phyloP scores from a whole-genome alignment of 2,329 filamentous ascomycete genomes.

The Huntiella moniliformis region DNA sequence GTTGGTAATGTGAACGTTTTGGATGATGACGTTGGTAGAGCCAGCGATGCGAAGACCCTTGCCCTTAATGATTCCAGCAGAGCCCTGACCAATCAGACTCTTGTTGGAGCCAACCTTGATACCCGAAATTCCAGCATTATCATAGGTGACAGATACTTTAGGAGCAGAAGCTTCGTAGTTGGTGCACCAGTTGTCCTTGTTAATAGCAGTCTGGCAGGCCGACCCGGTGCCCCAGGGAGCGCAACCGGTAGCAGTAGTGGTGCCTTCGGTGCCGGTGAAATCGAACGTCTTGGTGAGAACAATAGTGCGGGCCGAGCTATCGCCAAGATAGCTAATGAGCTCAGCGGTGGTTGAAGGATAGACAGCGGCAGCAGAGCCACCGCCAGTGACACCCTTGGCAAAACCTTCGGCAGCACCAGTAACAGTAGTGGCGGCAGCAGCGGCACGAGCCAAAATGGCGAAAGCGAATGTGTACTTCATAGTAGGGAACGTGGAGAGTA shows the following conservation, averaged over 20 bases:
- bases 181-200: slow-evolving; percentile 38
- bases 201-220: slow-evolving; percentile 39
- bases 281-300: slow-evolving; percentile 37
- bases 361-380: slow-evolving; percentile 33
- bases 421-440: slow-evolving; percentile 18
- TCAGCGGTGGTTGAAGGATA: slow-evolving; percentile 34
- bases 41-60: slow-evolving; percentile 33
- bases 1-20: slow-evolving; percentile 36
- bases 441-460: slow-evolving; percentile 15
- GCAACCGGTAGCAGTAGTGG: slow-evolving; percentile 32
- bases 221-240: slow-evolving; percentile 36
- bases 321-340: slow-evolving; percentile 39
- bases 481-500: not conserved
- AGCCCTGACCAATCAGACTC: slow-evolving; percentile 33
- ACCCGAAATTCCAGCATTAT: slow-evolving; percentile 31
- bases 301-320: slow-evolving; percentile 34
- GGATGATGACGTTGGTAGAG: slow-evolving; percentile 34
- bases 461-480: slow-evolving; percentile 14
- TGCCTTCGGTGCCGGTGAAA: slow-evolving; percentile 37
- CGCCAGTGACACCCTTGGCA: slow-evolving; percentile 37
- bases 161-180: slow-evolving; percentile 36
- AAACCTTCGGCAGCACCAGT: slow-evolving; percentile 24
- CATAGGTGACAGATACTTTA: slow-evolving; percentile 25
- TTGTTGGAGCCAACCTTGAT: slow-evolving; percentile 39
- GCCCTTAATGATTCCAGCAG: slow-evolving; percentile 35